A percentile compares a stretch with the other conserved stretches of the same genome.
phyloP scores from a whole-genome alignment of 2,329 filamentous ascomycete genomes.

The Bipolaris bicolor region DNA sequence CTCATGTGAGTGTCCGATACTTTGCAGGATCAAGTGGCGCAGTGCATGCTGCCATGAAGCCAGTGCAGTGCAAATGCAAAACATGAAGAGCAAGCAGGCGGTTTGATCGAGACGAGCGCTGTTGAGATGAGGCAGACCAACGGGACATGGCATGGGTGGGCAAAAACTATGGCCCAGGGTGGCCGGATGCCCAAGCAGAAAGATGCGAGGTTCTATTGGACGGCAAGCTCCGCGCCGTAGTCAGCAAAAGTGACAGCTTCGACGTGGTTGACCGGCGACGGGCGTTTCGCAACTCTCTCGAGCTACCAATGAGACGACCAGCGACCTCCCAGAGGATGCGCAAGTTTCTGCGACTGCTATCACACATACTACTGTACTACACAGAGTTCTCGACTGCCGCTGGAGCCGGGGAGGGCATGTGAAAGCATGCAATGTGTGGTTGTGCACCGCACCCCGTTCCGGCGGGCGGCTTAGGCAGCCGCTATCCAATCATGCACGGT shows the following conservation, averaged over 20 bases:
- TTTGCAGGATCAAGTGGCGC: slow-evolving; percentile 9
- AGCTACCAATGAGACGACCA: not conserved
- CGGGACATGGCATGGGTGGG: not conserved
- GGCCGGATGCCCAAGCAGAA: slow-evolving; percentile 3
- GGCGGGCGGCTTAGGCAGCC: not conserved
- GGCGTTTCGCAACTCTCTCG: slow-evolving; percentile 11
- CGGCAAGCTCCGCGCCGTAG: slow-evolving; percentile 13
- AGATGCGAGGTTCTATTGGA: slow-evolving; percentile 8
- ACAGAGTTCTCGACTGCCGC: not conserved
- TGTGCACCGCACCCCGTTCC: not conserved
- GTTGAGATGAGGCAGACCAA: not conserved
- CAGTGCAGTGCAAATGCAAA: slow-evolving; percentile 4
- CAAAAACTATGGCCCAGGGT: slow-evolving; percentile 4
- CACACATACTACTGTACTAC: not conserved
- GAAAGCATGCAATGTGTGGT: not conserved
- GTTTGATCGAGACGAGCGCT: not conserved
- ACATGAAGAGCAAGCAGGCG: not conserved
- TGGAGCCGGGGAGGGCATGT: not conserved
- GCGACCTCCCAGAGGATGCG: not conserved
- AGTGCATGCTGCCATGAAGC: slow-evolving; percentile 7
- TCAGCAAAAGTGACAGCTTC: slow-evolving; percentile 20
- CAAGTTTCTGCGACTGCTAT: not conserved
- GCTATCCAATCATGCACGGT: too few relatives aligned
- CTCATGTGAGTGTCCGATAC: not conserved
- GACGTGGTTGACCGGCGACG: slow-evolving; percentile 19